Conservation (phyloP, 202 grass and related monocot genomes). For the Zoysia matrella region DNA sequence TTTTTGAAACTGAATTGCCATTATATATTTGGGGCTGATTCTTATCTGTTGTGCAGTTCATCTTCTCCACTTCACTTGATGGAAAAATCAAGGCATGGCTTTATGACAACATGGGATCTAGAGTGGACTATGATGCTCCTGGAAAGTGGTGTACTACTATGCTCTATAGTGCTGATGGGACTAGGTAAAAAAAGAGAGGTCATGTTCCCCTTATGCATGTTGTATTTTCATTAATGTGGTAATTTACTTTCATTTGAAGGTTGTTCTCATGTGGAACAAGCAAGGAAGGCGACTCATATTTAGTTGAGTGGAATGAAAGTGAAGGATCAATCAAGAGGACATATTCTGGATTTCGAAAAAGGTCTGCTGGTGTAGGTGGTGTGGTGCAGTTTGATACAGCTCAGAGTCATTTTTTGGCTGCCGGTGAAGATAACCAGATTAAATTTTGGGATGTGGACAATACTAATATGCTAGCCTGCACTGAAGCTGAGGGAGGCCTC, state of each 20-base stretch:
- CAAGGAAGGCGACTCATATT: constrained; percentile 77
- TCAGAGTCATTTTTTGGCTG: constrained; percentile 95
- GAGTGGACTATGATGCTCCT: constrained; percentile 90
- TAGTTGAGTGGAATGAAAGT: constrained; percentile 72
- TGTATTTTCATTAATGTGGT: constrained; percentile 22
- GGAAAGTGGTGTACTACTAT: constrained; percentile 95
- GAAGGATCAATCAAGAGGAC: constrained; percentile 94
- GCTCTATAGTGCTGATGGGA: constrained; percentile 94
- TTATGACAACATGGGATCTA: constrained; percentile 90
- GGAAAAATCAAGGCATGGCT: constrained; percentile 99
- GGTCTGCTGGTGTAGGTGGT: constrained; percentile 57
- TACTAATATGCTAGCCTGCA: constrained; percentile 75
- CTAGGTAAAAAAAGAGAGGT: constrained; percentile 64
- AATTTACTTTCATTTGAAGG: constrained; percentile 56
- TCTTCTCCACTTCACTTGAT: constrained; percentile 93
- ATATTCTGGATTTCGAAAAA: constrained; percentile 89
- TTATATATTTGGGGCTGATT: background rate
- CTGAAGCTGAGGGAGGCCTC: constrained; percentile 79
- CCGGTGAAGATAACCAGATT: constrained; percentile 92
- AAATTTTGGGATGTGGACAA: constrained; percentile 96
- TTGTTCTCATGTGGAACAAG: constrained; percentile 96
- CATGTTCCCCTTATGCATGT: background rate
- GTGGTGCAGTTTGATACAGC: constrained; percentile 95
- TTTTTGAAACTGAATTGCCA: background rate
- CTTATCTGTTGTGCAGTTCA: constrained; percentile 65